Evolutionary conservation across 805 yeast species (phyloP).

Genomic region (Metschnikowia kofuensis): DNA sequence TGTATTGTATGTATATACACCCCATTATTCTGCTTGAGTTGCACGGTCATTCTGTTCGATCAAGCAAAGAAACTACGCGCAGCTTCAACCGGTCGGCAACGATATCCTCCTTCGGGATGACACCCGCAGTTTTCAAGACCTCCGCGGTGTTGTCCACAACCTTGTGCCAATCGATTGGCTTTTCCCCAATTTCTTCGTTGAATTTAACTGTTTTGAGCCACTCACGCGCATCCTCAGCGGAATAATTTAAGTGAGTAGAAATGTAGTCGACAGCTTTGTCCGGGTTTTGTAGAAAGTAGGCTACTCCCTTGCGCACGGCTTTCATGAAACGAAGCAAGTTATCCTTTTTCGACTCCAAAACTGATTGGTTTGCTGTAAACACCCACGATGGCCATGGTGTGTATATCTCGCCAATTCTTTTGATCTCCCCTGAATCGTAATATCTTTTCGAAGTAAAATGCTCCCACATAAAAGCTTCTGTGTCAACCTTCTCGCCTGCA

Average conservation of each 20-base stretch:
- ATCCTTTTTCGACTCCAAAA: conserved; percentile 26
- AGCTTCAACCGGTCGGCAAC: conserved; percentile 28
- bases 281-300: conserved; percentile 55
- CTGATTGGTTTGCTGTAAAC: conserved; percentile 49
- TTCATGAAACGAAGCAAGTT: conserved; percentile 40
- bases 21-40: too few relatives aligned
- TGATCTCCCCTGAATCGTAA: conserved; percentile 77
- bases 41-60: too few relatives aligned
- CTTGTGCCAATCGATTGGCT: conserved; percentile 44
- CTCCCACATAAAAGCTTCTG: conserved; percentile 96
- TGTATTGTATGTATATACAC: too few relatives aligned
- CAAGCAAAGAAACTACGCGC: conserved; percentile 11
- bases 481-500: conserved; percentile 30
- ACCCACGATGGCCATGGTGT: conserved; percentile 99
- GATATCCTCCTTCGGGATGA: conserved; percentile 34
- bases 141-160: conserved; percentile 55
- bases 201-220: conserved; percentile 83
- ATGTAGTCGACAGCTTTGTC: conserved; percentile 70
- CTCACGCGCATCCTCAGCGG: conserved; percentile 69
- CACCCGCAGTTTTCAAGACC: conserved; percentile 64
- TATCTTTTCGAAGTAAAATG: conserved; percentile 84
- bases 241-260: conserved; percentile 66
- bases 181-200: conserved; percentile 37
- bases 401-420: conserved; percentile 79
- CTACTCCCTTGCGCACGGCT: conserved; percentile 65